Percentiles rank a stretch among this genome's conserved stretches.
Conservation (phyloP, 495 filamentous ascomycete genomes). For the Podospora sp. region DNA sequence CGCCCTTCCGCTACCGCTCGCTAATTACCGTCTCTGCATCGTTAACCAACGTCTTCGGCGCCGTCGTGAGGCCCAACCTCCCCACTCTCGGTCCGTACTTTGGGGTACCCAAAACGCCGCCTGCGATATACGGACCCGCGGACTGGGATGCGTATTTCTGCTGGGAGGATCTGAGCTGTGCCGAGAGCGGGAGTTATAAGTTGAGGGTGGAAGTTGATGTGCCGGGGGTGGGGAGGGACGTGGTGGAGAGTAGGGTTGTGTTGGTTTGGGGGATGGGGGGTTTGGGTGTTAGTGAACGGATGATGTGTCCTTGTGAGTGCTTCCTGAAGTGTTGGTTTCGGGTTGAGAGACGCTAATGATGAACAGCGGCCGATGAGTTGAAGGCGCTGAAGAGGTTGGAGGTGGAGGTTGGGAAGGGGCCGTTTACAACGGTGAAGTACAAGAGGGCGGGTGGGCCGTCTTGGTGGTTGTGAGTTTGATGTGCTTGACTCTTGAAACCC, state of each 20-base stretch:
- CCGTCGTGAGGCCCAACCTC: background rate
- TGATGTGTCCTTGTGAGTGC: slow-evolving; percentile 10
- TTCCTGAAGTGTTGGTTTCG: background rate
- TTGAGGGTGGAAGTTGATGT: slow-evolving; percentile 11
- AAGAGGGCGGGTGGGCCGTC: slow-evolving; percentile 2
- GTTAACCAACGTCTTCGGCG: background rate
- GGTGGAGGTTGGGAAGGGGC: slow-evolving; percentile 12
- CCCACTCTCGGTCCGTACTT: slow-evolving; percentile 4
- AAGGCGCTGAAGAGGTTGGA: slow-evolving; percentile 11
- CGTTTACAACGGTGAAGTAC: slow-evolving; percentile 8
- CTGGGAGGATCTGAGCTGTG: slow-evolving; percentile 13
- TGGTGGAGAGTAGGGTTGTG: slow-evolving; percentile 5
- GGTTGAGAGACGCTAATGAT: background rate
- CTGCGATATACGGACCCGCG: background rate
- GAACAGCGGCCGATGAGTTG: slow-evolving; percentile 7
- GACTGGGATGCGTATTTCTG: slow-evolving; percentile 17
- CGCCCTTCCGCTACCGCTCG: background rate
- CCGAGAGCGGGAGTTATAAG: slow-evolving; percentile 3
- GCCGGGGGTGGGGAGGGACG: slow-evolving; percentile 6
- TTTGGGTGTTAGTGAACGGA: background rate
- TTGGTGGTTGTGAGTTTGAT: slow-evolving; percentile 4
- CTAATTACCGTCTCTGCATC: background rate
- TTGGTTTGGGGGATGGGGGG: slow-evolving; percentile 8
- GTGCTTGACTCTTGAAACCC: background rate
- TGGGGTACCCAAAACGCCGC: slow-evolving; percentile 1